Conservation (phyloP, 306 rosid genomes). For the Comarum palustre region DNA sequence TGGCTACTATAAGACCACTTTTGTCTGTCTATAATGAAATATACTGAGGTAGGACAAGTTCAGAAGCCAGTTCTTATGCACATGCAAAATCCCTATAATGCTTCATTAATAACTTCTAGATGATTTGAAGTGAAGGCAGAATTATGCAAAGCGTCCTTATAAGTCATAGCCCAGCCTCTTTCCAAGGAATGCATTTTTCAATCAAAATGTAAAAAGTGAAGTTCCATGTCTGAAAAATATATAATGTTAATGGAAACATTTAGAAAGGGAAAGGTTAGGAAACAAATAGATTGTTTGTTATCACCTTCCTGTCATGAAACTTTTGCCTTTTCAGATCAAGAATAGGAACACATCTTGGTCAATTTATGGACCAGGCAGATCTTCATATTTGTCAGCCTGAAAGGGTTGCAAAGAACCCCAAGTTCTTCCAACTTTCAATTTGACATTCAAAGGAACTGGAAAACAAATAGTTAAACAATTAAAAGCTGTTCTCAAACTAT, state of each 20-base stretch:
- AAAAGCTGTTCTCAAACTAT: slow-evolving; percentile 18
- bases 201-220: not conserved
- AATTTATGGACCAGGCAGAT: slow-evolving; percentile 34
- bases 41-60: not conserved
- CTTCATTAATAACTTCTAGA: not conserved
- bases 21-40: not conserved
- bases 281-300: not conserved
- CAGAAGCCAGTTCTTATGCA: not conserved
- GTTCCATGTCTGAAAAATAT: not conserved
- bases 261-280: not conserved
- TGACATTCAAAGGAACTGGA: slow-evolving; percentile 85
- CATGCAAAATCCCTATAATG: not conserved
- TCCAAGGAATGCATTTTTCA: not conserved
- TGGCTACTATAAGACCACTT: not conserved
- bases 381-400: slow-evolving; percentile 36
- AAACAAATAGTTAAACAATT: slow-evolving; percentile 24
- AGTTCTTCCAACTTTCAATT: slow-evolving; percentile 78
- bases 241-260: not conserved
- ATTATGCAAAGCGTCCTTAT: not conserved
- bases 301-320: slow-evolving; percentile 17
- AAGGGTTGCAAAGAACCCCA: slow-evolving; percentile 94
- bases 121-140: not conserved
- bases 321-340: slow-evolving; percentile 14
- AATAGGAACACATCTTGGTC: slow-evolving; percentile 8
- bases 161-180: slow-evolving; percentile 1